Evolutionary conservation across 2,329 filamentous ascomycete genomes (phyloP).

Genomic region (Xylaria sp.): DNA sequence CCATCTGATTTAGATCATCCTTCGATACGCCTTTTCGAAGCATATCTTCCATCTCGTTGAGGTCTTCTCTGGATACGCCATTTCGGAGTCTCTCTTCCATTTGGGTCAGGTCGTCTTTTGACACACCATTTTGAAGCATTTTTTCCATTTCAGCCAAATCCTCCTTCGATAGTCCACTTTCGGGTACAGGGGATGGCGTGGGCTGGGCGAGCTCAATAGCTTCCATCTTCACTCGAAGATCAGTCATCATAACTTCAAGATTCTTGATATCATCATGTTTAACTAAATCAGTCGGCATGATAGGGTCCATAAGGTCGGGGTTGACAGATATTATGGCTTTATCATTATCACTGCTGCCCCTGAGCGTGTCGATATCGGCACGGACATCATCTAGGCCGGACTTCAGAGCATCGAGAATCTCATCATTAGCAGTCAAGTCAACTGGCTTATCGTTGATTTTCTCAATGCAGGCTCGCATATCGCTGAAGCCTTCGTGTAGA

Average conservation of each 20-base stretch:
- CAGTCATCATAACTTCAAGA: slow-evolving; percentile 80
- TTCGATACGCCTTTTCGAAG: slow-evolving; percentile 22
- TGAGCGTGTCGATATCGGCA: slow-evolving; percentile 78
- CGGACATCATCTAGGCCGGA: slow-evolving; percentile 78
- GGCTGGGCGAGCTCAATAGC: slow-evolving; percentile 65
- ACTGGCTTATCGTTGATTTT: slow-evolving; percentile 76
- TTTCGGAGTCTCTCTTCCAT: slow-evolving; percentile 56
- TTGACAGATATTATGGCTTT: slow-evolving; percentile 50
- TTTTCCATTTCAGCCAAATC: slow-evolving; percentile 51
- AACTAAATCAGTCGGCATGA: slow-evolving; percentile 58
- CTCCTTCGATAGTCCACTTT: slow-evolving; percentile 46
- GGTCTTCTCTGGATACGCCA: slow-evolving; percentile 54
- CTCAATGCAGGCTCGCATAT: slow-evolving; percentile 78
- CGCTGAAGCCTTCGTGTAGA: slow-evolving; percentile 83
- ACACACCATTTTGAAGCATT: slow-evolving; percentile 53
- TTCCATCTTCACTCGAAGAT: slow-evolving; percentile 85
- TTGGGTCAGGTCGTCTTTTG: slow-evolving; percentile 46
- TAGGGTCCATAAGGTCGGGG: slow-evolving; percentile 55
- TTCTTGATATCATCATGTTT: slow-evolving; percentile 80
- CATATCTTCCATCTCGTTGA: slow-evolving; percentile 35
- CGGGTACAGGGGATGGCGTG: slow-evolving; percentile 41
- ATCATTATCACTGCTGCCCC: slow-evolving; percentile 53
- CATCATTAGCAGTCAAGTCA: slow-evolving; percentile 84
- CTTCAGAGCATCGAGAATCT: slow-evolving; percentile 87
- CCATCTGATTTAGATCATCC: slow-evolving; percentile 54